These are phyloP conservation scores for Hebeloma cylindrosporum DNA, from an alignment of 768 basidiomycete genomes.

Conservation along the genomic window DNA sequence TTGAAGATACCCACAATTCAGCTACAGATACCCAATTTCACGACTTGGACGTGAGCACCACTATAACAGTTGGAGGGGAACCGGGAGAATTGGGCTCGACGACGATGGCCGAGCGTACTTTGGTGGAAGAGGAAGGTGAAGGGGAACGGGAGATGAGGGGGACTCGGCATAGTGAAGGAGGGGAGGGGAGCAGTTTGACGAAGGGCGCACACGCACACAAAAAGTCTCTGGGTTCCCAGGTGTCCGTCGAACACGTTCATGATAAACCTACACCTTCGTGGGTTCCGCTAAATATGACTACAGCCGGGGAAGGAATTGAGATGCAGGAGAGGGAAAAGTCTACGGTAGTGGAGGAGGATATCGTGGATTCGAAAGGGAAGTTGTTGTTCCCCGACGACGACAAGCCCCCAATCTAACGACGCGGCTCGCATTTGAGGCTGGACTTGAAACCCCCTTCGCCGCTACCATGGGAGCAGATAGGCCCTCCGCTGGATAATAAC, in stretches of 20 bases:
- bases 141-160: slow-evolving; percentile 13
- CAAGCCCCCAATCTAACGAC: slow-evolving; percentile 27
- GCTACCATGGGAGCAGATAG: slow-evolving; percentile 65
- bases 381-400: slow-evolving; percentile 24
- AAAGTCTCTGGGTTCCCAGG: too few species aligned
- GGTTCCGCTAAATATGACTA: slow-evolving; percentile 17
- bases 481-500: slow-evolving; percentile 46
- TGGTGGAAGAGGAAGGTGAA: slow-evolving; percentile 23
- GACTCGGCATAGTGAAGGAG: slow-evolving; percentile 13
- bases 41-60: slow-evolving; percentile 7
- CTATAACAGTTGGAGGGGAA: slow-evolving; percentile 18
- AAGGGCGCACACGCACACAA: too few species aligned
- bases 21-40: too few species aligned
- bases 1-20: too few species aligned
- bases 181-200: too few species aligned
- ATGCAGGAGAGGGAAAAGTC: slow-evolving; percentile 12
- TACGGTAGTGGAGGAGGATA: slow-evolving; percentile 18
- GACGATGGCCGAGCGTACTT: slow-evolving; percentile 25
- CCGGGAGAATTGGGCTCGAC: slow-evolving; percentile 7
- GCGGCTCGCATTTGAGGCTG: slow-evolving; percentile 47
- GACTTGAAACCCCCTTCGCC: slow-evolving; percentile 54
- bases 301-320: slow-evolving; percentile 10
- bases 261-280: slow-evolving; percentile 12
- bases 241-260: too few species aligned
- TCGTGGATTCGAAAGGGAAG: slow-evolving; percentile 28